These are phyloP conservation scores for Aspergillus amoenus DNA, from an alignment of 2,329 filamentous ascomycete species.

Conservation along the genomic window DNA sequence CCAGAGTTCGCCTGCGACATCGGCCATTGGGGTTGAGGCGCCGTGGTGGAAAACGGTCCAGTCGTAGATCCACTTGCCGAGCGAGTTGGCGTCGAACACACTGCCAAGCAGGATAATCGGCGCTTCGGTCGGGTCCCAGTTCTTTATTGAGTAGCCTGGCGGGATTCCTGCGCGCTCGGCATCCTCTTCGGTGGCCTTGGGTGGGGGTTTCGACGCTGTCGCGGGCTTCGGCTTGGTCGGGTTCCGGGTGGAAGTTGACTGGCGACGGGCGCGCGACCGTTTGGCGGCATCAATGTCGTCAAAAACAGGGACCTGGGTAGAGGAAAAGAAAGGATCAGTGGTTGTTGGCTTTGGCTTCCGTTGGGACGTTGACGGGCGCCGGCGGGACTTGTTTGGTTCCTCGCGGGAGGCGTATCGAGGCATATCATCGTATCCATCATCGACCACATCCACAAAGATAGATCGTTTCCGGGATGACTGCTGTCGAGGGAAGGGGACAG, in stretches of 20 bases:
- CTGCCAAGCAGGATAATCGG: conserved; percentile 92
- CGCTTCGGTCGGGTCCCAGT: conserved; percentile 94
- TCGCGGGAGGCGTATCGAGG: conserved; percentile 48
- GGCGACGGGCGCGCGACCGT: conserved; percentile 53
- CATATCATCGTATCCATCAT: conserved; percentile 54
- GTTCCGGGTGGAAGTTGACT: conserved; percentile 53
- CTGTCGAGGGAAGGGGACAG: conserved; percentile 19
- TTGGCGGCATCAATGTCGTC: conserved; percentile 54
- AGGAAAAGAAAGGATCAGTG: conserved; percentile 54
- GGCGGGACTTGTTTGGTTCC: conserved; percentile 34
- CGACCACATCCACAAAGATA: conserved; percentile 58
- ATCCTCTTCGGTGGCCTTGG: conserved; percentile 64
- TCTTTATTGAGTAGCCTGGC: conserved; percentile 88
- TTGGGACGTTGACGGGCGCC: conserved; percentile 34
- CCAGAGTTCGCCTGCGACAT: conserved; percentile 94
- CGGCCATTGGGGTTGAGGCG: conserved; percentile 76
- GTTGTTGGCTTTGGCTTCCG: conserved; percentile 44
- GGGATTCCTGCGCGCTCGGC: conserved; percentile 69
- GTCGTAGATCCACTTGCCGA: conserved; percentile 99
- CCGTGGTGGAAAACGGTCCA: conserved; percentile 95
- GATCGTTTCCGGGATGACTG: conserved; percentile 49
- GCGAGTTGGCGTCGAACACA: conserved; percentile 94
- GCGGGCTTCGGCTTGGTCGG: conserved; percentile 43
- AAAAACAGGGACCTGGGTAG: conserved; percentile 54
- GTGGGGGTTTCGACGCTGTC: conserved; percentile 37